Conservation (phyloP, 2,329 filamentous ascomycete genomes). For the Neonectria neomacrospora region DNA sequence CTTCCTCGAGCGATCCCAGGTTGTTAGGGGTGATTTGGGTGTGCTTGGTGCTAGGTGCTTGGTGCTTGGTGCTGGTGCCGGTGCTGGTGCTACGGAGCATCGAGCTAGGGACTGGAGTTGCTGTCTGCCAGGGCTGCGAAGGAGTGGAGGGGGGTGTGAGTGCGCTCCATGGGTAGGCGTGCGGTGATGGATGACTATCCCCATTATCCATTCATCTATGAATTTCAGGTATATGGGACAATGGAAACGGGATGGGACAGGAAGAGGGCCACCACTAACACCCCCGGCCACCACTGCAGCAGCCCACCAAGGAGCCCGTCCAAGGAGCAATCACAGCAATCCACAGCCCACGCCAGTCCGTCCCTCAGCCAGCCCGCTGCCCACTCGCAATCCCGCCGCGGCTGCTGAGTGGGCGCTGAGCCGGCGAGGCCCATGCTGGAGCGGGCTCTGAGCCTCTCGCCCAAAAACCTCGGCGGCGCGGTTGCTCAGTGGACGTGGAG, state of each 20-base stretch:
- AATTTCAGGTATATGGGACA: conserved; percentile 9
- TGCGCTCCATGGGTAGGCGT: background rate
- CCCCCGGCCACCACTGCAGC: too few species aligned
- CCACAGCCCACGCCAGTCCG: conserved; percentile 30
- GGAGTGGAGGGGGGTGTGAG: background rate
- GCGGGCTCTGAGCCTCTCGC: background rate
- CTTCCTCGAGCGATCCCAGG: conserved; percentile 43
- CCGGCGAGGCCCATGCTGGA: conserved; percentile 25
- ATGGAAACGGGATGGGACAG: background rate
- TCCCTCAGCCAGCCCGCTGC: conserved; percentile 35
- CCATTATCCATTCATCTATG: background rate
- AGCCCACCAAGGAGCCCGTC: conserved; percentile 3
- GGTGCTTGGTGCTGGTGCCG: conserved; percentile 15
- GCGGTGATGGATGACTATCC: background rate
- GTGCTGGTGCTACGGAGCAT: conserved; percentile 16
- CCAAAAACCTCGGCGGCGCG: conserved; percentile 24
- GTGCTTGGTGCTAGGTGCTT: conserved; percentile 19
- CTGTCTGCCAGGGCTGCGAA: background rate
- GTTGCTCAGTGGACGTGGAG: conserved; percentile 46
- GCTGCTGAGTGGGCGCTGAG: conserved; percentile 41
- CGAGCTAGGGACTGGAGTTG: conserved; percentile 13
- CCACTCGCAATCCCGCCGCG: conserved; percentile 34
- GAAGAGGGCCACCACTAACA: too few species aligned
- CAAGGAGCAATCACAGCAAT: conserved; percentile 37
- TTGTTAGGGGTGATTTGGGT: conserved; percentile 51